phyloP scores from a whole-genome alignment of 2,329 filamentous ascomycete species.

The Neonectria coccinea region DNA sequence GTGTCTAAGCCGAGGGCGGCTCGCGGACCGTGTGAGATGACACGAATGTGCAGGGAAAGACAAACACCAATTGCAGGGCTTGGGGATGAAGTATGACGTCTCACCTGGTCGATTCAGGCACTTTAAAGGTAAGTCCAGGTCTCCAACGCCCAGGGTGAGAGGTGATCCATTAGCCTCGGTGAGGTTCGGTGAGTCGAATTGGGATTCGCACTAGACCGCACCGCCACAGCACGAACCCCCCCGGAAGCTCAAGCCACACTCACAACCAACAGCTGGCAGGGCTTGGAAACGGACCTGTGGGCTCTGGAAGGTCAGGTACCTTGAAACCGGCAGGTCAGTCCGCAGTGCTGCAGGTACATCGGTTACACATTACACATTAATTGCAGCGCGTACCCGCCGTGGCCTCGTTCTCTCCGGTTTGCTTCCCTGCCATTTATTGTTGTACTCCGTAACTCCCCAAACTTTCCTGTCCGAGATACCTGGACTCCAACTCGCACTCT shows the following conservation, averaged over 20 bases:
- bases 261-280: background rate
- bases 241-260: background rate
- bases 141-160: background rate
- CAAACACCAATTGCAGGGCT: background rate
- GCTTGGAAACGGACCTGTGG: slow-evolving; percentile 1
- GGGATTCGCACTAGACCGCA: background rate
- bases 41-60: background rate
- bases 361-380: background rate
- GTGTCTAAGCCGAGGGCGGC: slow-evolving; percentile 9
- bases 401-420: background rate
- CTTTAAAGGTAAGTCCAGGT: background rate
- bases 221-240: slow-evolving; percentile 2
- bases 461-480: slow-evolving; percentile 7
- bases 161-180: background rate
- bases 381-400: background rate
- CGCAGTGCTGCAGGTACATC: slow-evolving; percentile 17
- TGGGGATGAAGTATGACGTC: background rate
- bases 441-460: slow-evolving; percentile 17
- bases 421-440: background rate
- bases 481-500: background rate
- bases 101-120: background rate
- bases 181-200: background rate
- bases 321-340: slow-evolving; percentile 1
- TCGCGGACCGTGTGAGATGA: background rate
- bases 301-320: slow-evolving; percentile 1